Evolutionary conservation across 1,139 yeast genomes (phyloP), one percentile per base, ranked within the genome.

Genomic region (Diutina rugosa): DNA sequence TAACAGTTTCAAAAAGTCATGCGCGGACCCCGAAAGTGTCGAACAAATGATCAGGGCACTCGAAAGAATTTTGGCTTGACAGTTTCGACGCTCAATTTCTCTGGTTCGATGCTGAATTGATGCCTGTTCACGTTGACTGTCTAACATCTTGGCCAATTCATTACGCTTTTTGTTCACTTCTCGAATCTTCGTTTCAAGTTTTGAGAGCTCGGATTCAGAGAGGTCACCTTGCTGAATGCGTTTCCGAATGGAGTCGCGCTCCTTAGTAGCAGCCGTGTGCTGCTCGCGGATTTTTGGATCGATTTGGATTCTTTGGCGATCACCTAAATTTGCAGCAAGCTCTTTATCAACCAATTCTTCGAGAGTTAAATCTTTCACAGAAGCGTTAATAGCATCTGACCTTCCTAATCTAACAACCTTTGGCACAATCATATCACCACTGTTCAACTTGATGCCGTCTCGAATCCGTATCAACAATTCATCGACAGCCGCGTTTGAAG

Each of bases 401-500:
- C 97, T 74, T 54, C 99, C 99, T 51, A 95, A 72, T 63, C 99
- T 81, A n/a, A 95, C 96, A 12, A 93, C 80, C 47, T 77, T 79
- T 0, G 97, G 96, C 1, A 71, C 70, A 61, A 83, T 79, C 1
- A 65, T 63, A n/a, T 73, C 71, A 1, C 96, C 96, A 29, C 73
- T 71, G 2, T 79, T 68, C 58, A 81, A 79, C 55, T 71, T 69
- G 3, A 91, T 84, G 2, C 97, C 97, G 41, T 75, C 77, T 62
- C 87, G 83, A 59, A 95, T 72, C 67, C 99, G 85, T 28, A 91
- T 64, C n/a, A 91, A 95, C 62, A 95, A 76, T 66, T 95, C 99
- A 72, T 95, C 99, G 7, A 95, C 97, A 9, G 99, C 99, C 0
- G 99, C 99, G 72, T 95, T 95, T 68, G 97, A 90, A 2, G 99